phyloP scores from a whole-genome alignment of 2,329 filamentous ascomycete genomes.

The Coniochaeta sp. region DNA sequence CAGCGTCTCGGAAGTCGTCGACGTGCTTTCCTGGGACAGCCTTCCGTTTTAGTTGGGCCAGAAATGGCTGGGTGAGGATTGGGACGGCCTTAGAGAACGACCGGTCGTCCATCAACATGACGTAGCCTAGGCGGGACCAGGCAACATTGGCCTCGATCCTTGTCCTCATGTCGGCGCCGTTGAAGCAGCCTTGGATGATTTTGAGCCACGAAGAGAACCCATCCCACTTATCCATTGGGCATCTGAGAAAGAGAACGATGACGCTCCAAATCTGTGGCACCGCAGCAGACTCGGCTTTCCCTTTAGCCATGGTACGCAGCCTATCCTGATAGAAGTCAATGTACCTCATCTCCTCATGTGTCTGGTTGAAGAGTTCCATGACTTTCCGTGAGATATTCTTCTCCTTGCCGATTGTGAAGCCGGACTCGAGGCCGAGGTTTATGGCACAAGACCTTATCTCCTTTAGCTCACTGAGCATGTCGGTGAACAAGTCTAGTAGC shows the following conservation, averaged over 20 bases:
- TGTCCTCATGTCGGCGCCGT: constrained; percentile 62
- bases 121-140: constrained; percentile 79
- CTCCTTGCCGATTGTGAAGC: constrained; percentile 62
- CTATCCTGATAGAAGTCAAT: constrained; percentile 61
- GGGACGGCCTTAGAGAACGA: constrained; percentile 47
- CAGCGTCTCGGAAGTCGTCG: constrained; percentile 47
- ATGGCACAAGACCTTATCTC: constrained; percentile 73
- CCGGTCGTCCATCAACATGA: constrained; percentile 55
- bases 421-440: constrained; percentile 62
- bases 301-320: constrained; percentile 61
- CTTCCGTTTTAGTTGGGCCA: constrained; percentile 60
- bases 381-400: constrained; percentile 59
- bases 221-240: constrained; percentile 60
- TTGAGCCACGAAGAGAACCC: constrained; percentile 68
- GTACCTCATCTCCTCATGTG: constrained; percentile 46
- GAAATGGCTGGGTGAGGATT: constrained; percentile 58
- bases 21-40: constrained; percentile 44
- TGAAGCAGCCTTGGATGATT: constrained; percentile 78
- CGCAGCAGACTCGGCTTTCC: constrained; percentile 50
- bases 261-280: constrained; percentile 90
- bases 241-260: constrained; percentile 69
- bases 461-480: constrained; percentile 70
- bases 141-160: constrained; percentile 73
- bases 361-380: constrained; percentile 52
- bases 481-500: constrained; percentile 74